These are phyloP conservation scores for Decorospora gaudefroyi DNA, from an alignment of 2,329 filamentous ascomycete genomes.

Conservation along the genomic window DNA sequence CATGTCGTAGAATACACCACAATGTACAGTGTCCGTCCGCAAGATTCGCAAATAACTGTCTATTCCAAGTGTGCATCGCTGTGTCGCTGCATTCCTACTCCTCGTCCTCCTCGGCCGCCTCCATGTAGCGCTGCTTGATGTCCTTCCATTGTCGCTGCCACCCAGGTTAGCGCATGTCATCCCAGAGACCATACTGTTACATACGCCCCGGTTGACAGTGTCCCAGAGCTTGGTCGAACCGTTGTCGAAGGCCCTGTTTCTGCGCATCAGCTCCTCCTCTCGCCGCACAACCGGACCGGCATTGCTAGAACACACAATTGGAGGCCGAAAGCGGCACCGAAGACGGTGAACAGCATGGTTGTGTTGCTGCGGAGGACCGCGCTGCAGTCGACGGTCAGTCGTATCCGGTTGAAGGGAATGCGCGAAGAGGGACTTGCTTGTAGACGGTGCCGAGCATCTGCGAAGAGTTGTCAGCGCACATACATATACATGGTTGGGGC, in stretches of 20 bases:
- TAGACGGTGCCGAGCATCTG: conserved; percentile 60
- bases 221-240: conserved; percentile 88
- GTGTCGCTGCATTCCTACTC: conserved; percentile 36
- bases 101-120: conserved; percentile 70
- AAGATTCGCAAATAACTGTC: conserved; percentile 23
- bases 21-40: conserved; percentile 37
- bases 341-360: conserved; percentile 84
- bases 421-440: conserved; percentile 50
- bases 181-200: conserved; percentile 11
- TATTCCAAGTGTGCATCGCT: conserved; percentile 21
- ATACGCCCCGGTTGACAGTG: conserved; percentile 81
- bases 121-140: conserved; percentile 86
- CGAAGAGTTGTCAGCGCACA: conserved; percentile 35
- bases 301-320: conserved; percentile 73
- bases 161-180: conserved; percentile 23
- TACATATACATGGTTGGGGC: conserved; percentile 6
- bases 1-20: conserved; percentile 45
- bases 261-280: conserved; percentile 27
- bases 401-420: conserved; percentile 17
- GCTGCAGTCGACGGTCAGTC: conserved; percentile 59
- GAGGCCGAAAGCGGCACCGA: conserved; percentile 84
- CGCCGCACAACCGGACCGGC: conserved; percentile 4
- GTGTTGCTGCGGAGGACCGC: conserved; percentile 83
- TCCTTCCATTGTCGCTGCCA: conserved; percentile 98
- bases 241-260: conserved; percentile 76